Base-by-base conservation (phyloP, 352 stramenopile genomes). In the Globisporangium nunn region DNA sequence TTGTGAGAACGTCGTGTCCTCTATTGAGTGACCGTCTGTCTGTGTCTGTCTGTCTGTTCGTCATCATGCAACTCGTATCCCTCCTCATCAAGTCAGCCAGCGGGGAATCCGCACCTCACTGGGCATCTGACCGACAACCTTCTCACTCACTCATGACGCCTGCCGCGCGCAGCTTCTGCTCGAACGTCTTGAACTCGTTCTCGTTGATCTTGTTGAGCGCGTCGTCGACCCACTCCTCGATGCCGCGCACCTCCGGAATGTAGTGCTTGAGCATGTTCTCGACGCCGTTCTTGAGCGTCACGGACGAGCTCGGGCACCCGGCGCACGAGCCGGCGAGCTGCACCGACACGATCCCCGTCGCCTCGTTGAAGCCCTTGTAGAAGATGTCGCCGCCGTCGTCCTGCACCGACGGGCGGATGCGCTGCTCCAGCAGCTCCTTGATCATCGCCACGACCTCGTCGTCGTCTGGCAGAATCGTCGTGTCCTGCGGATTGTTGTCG, bases 251-350 rank as follows among this genome's bases (percentile, higher is more conserved):
- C 79, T 99, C 98, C 0, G 96, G 96, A 62, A 99, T 98, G 74
- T 99, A 99, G 77, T 99, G 97, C 92, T 98, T 99, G 35, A 99
- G 84, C 98, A 99, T 99, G 71, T 99, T 99, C 74, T 99, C 97
- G 30, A 99, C 97, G 46, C 97, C 97, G 68, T 99, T 94, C 76
- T 99, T 99, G 63, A 99, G 87, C 49, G 98, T 99, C 17, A 99
- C 95, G 35, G 88, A 96, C 29, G 92, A 98, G 62, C 80, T 97
- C 12, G 97, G 96, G 71, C 98, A 99, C 33, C 97, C 97, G 0
- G 97, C 96, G 69, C 98, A 99, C 31, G 91, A 97, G 18, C 98
- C 98, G 10, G 94, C 91, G 35, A 98, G 70, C 69, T 97, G 83
- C 18, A 97, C 73, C 39, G 62, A 73, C 39, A 97, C 88, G n/a